phyloP scores from a whole-genome alignment of 192 early-diverging fungal genomes.

The Linnemannia zychae region DNA sequence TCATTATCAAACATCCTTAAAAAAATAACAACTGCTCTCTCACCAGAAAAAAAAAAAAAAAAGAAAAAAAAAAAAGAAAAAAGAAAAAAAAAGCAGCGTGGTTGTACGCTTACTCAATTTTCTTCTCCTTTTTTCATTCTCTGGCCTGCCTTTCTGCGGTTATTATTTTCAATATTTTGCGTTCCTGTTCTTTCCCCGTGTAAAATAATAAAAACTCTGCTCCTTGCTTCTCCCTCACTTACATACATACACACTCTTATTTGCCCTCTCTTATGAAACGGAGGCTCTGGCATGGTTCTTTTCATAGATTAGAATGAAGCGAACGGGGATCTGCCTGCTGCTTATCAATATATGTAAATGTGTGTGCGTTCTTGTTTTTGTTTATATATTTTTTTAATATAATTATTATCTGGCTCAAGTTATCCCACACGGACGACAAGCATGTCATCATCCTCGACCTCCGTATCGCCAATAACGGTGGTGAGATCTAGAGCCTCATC shows the following conservation, averaged over 20 bases:
- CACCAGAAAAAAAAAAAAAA: neutral
- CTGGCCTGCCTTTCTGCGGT: neutral
- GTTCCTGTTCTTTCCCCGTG: neutral
- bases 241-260: too few relatives aligned
- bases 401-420: neutral
- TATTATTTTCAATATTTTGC: too few relatives aligned
- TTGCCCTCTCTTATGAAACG: neutral
- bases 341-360: too few relatives aligned
- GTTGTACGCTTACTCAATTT: neutral
- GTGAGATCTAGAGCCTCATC: conserved; percentile 64
- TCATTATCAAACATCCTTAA: neutral
- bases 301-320: too few relatives aligned
- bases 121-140: neutral
- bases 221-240: neutral
- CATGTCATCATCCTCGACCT: conserved; percentile 75
- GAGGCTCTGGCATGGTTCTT: neutral
- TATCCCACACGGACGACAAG: conserved; percentile 54
- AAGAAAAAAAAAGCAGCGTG: conserved; percentile 12
- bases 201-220: neutral
- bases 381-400: neutral
- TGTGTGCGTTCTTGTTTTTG: neutral
- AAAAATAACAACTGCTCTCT: too few relatives aligned
- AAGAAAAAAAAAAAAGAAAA: conserved; percentile 12
- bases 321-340: too few relatives aligned
- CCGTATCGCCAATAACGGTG: conserved; percentile 61